Evolutionary conservation across 352 stramenopile species (phyloP), one percentile per base, ranked within the genome.

Genomic region (Phytophthora colocasiae): DNA sequence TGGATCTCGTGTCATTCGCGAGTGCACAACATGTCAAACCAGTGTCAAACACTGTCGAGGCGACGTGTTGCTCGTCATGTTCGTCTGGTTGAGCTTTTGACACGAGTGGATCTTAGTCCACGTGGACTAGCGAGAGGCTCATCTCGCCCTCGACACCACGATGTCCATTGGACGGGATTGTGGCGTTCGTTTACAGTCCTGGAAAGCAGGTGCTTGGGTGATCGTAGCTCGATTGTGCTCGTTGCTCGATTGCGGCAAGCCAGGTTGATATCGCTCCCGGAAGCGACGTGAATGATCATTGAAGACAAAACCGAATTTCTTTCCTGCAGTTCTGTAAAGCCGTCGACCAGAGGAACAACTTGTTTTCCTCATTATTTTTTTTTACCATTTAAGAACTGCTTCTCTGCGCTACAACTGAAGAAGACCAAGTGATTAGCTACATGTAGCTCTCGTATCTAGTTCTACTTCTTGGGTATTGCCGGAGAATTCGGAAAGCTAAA

Each of bases 151-250:
- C 49, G 40, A 66, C 32, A 14, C 8, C 41, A 62, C 58, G 58
- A 66, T 46, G 40, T 26, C 24, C 22, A 32, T 14, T 36, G 44
- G 22, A 50, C 10, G 9, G 2, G 31, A 17, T 54, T 19, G 19
- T 43, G 31, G 19, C 10, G 9, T 54, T 10, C 34, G 51, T 49
- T 58, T 49, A 40, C 24, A 58, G 51, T 49, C 38, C 26, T 32
- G 51, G 51, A 58, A 58, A 58, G 51, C 51, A 58, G 40, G 51
- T 58, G 51, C 51, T 58, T 58, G 26, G 50, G 50, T 57, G 36
- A 27, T 48, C 29, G 31, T 40, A 36, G 51, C 34, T 46, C 34
- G 34, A 6, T 46, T 43, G 49, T 43, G 49, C 17, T 17, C 3
- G 43, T 34, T 31, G 43, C 43, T 26, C 15, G 19, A 46, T 24